A percentile compares a stretch with the other conserved stretches of the same genome.
Evolutionary conservation across 345 rosid species (phyloP).

Genomic region (Gossypium stocksii): DNA sequence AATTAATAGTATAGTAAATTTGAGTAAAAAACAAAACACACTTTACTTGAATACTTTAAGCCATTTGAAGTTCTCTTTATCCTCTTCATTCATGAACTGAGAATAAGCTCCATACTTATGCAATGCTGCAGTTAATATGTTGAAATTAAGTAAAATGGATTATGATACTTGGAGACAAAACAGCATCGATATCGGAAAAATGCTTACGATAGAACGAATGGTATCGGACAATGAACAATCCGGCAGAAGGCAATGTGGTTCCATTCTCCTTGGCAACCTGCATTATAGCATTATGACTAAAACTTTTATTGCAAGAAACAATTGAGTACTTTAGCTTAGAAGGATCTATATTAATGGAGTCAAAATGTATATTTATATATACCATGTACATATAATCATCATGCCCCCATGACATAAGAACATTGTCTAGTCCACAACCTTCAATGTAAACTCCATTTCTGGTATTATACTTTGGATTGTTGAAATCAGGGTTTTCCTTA

Average conservation of each 20-base stretch:
- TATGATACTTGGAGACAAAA: background rate
- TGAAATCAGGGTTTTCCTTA: constrained; percentile 50
- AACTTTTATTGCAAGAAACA: background rate
- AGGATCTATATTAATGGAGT: background rate
- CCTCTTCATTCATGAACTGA: constrained; percentile 43
- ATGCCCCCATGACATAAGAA: constrained; percentile 65
- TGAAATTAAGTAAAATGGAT: background rate
- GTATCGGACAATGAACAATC: constrained; percentile 55
- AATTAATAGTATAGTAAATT: background rate
- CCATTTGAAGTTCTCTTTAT: constrained; percentile 39
- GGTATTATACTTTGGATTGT: constrained; percentile 45
- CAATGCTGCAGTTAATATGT: constrained; percentile 24
- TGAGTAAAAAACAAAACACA: background rate
- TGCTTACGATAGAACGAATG: constrained; percentile 55
- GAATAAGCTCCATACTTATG: constrained; percentile 36
- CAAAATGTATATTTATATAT: background rate
- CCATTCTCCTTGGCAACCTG: constrained; percentile 51
- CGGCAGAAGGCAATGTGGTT: constrained; percentile 54
- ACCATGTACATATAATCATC: constrained; percentile 69
- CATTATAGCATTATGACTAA: background rate
- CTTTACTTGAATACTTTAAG: constrained; percentile 39
- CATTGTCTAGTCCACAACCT: constrained; percentile 56
- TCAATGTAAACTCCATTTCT: constrained; percentile 44
- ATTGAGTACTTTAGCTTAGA: background rate
- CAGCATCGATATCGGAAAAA: background rate